These are phyloP conservation scores for Aureobasidium sp. DNA, from an alignment of 2,329 filamentous ascomycete species.

Conservation along the genomic window DNA sequence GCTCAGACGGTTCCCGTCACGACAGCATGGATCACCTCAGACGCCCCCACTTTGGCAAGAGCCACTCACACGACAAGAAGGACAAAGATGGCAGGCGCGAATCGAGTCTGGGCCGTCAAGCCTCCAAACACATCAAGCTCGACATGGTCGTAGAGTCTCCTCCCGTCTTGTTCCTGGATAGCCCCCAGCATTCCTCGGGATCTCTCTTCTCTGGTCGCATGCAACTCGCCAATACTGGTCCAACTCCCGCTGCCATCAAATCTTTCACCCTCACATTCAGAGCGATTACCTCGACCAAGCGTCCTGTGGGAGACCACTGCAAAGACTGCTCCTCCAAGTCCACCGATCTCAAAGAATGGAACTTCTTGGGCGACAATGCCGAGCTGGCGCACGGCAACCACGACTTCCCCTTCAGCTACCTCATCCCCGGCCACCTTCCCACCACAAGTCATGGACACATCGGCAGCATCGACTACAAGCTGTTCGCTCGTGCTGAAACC, in stretches of 20 bases:
- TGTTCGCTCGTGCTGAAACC: conserved; percentile 58
- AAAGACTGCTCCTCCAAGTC: conserved; percentile 62
- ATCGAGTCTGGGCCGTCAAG: conserved; percentile 17
- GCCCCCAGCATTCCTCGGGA: conserved; percentile 65
- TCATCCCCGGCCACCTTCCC: conserved; percentile 79
- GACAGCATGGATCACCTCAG: conserved; percentile 29
- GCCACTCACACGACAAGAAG: conserved; percentile 18
- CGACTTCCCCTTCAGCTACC: conserved; percentile 78
- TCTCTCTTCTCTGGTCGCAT: conserved; percentile 80
- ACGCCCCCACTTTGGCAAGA: conserved; percentile 20
- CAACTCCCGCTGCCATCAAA: conserved; percentile 55
- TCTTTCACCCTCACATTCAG: conserved; percentile 65
- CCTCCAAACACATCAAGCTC: conserved; percentile 41
- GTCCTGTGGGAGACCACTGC: conserved; percentile 74
- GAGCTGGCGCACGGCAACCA: conserved; percentile 42
- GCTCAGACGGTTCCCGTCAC: conserved; percentile 12
- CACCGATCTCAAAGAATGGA: conserved; percentile 71
- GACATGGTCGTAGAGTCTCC: conserved; percentile 71
- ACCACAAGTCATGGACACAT: conserved; percentile 69
- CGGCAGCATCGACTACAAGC: conserved; percentile 67
- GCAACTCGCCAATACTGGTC: conserved; percentile 59
- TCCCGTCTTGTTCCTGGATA: conserved; percentile 75
- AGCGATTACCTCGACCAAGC: conserved; percentile 66
- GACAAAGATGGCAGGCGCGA: conserved; percentile 17
- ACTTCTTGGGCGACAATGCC: conserved; percentile 52